Evolutionary conservation across 148 eudicot species (phyloP).

Genomic region (Vaccinium corymbosum): DNA sequence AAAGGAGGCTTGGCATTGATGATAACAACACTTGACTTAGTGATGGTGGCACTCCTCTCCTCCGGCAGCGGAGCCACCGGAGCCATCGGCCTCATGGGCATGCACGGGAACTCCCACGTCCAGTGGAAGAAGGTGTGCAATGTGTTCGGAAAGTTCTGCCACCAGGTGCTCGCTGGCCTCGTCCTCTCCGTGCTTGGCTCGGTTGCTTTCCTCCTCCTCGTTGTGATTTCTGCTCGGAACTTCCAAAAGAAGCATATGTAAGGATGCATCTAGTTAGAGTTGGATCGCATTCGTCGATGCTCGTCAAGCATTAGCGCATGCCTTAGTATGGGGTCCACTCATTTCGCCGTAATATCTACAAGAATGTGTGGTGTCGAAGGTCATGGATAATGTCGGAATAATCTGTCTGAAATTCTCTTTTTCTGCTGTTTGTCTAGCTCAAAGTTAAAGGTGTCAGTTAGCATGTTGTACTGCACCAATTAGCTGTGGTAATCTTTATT

Average conservation of each 20-base stretch:
- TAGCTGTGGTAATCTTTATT: neutral
- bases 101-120: conserved; percentile 60
- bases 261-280: neutral
- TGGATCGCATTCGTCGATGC: neutral
- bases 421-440: neutral
- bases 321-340: too few species aligned
- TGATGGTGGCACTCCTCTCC: conserved; percentile 55
- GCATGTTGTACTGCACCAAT: neutral
- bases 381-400: neutral
- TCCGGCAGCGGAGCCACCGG: conserved; percentile 51
- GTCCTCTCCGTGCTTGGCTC: conserved; percentile 38
- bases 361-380: neutral
- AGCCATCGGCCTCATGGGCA: conserved; percentile 53
- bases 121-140: conserved; percentile 70
- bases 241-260: conserved; percentile 31
- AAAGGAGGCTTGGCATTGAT: conserved; percentile 11
- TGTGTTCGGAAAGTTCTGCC: conserved; percentile 44
- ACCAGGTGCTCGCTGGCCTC: conserved; percentile 36
- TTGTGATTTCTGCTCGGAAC: conserved; percentile 32
- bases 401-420: neutral
- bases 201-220: conserved; percentile 28
- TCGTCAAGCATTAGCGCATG: too few species aligned
- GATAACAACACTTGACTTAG: conserved; percentile 37
- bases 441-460: neutral
- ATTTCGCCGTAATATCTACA: neutral